Percentiles rank a stretch among this genome's conserved stretches.
These are phyloP conservation scores for Plasmodium blacklocki DNA, from an alignment of 169 alveolate species.

Conservation along the genomic window DNA sequence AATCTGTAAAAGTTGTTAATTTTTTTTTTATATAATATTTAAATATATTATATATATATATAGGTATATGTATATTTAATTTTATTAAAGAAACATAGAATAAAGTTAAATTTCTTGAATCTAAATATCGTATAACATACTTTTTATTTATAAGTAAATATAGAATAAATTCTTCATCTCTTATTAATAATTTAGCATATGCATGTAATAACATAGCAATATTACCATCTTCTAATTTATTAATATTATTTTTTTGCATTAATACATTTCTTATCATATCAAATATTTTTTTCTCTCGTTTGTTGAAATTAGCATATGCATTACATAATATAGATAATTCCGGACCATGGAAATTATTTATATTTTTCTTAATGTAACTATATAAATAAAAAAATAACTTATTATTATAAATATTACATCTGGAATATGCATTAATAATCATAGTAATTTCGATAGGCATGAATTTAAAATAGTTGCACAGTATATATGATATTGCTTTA, in stretches of 20 bases:
- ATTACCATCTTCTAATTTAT: slow-evolving; percentile 23
- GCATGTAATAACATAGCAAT: slow-evolving; percentile 68
- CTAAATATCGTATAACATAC: slow-evolving; percentile 19
- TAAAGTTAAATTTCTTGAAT: slow-evolving; percentile 37
- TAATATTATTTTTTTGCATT: slow-evolving; percentile 9
- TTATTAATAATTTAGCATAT: slow-evolving; percentile 46
- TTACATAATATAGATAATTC: slow-evolving; percentile 44
- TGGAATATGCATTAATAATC: slow-evolving; percentile 44
- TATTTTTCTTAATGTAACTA: slow-evolving; percentile 9
- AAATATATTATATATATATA: slow-evolving; percentile 23
- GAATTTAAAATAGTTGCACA: slow-evolving; percentile 7
- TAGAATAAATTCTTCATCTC: slow-evolving; percentile 41
- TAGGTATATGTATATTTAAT: slow-evolving; percentile 45
- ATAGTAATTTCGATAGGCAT: slow-evolving; percentile 50
- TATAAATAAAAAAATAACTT: slow-evolving; percentile 9
- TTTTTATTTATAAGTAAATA: slow-evolving; percentile 30
- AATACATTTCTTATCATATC: slow-evolving; percentile 27
- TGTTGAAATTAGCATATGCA: slow-evolving; percentile 34
- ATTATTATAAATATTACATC: slow-evolving; percentile 22
- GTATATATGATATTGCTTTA: slow-evolving; percentile 11
- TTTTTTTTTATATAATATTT: slow-evolving; percentile 17
- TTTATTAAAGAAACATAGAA: slow-evolving; percentile 45
- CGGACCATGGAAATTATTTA: slow-evolving; percentile 25
- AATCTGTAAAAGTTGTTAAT: slow-evolving; percentile 43
- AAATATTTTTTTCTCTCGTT: slow-evolving; percentile 32